Base-by-base conservation (phyloP, 2,329 filamentous ascomycete species). In the Pseudogymnoascus sp. region DNA sequence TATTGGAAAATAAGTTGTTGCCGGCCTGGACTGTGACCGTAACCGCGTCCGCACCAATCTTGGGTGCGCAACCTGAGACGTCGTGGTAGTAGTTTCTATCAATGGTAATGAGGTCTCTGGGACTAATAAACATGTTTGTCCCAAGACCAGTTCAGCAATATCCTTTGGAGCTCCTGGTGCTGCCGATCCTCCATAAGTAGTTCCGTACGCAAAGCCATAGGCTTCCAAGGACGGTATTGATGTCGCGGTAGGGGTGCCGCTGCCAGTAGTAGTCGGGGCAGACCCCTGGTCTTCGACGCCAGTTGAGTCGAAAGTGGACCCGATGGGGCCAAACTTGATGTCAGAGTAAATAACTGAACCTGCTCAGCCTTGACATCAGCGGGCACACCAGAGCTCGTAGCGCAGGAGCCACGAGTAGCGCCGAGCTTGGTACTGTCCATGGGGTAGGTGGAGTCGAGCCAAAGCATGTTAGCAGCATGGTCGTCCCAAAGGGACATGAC, bases 11-110 rank as follows among this genome's bases (percentile, higher is more conserved):
- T 70, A 75, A 75, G 72, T 77, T 77, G 25, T 78, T 78, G 63
- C 75, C 73, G 64, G 75, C 76, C 64, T 78, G 78, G 66, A 72
- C 69, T 64, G 70, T 68, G 63, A 75, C 69, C 59, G 72, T 74
- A 61, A 75, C 74, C 36, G 71, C 72, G n/a, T 46, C 42, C 5
- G 70, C 72, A 59, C 71, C 72, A 9, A 82, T 71, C 69, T 79
- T 77, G 34, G 78, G 78, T 4, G 73, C 71, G 49, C 79, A 77
- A 11, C 78, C 78, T 1, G 76, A 77, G 18, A 75, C 73, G 67
- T 79, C 71, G 69, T 79, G 77, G 66, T 78, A 72, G 68, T 77
- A 79, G 72, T 80, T 80, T 49, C 74, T 72, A 61, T 75, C 72
- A 62, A 80, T 67, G 7, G 79, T 80, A 43, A 77, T 71, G 28